phyloP scores from a whole-genome alignment of 768 basidiomycete species.

The Paxillus ammoniavirescens region DNA sequence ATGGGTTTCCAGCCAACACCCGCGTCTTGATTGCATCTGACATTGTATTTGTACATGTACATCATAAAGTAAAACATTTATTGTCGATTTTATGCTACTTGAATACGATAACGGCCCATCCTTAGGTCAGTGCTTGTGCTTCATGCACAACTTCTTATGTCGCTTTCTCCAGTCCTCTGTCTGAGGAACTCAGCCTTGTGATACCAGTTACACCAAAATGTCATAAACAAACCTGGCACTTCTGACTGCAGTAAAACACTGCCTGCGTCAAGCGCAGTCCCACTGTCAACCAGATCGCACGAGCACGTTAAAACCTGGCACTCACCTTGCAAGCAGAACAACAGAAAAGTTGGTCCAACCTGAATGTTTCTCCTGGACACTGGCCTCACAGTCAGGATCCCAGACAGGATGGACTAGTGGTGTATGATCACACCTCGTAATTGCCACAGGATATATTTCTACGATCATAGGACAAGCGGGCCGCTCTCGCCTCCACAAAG shows the following conservation, averaged over 20 bases:
- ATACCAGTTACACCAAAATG: neutral
- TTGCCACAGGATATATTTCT: conserved; percentile 30
- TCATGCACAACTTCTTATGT: conserved; percentile 29
- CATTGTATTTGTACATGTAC: conserved; percentile 11
- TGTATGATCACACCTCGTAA: conserved; percentile 13
- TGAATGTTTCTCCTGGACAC: conserved; percentile 26
- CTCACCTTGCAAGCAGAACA: conserved; percentile 31
- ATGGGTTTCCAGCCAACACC: conserved; percentile 73
- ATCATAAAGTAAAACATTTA: neutral
- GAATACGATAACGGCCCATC: neutral
- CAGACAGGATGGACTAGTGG: too few relatives aligned
- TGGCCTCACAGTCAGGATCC: conserved; percentile 1
- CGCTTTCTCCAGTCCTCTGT: conserved; percentile 26
- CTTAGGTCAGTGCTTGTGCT: neutral
- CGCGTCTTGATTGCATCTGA: conserved; percentile 14
- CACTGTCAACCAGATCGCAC: too few relatives aligned
- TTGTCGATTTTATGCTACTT: neutral
- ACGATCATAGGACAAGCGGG: conserved; percentile 23
- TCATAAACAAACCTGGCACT: conserved; percentile 22
- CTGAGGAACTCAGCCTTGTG: conserved; percentile 4
- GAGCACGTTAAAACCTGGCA: neutral
- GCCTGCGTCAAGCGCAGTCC: conserved; percentile 5
- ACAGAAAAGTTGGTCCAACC: conserved; percentile 14
- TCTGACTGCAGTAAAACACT: conserved; percentile 24
- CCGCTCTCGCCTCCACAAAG: conserved; percentile 28